phyloP scores from a whole-genome alignment of 2,329 filamentous ascomycete species.

The Nigrospora sphaerica region DNA sequence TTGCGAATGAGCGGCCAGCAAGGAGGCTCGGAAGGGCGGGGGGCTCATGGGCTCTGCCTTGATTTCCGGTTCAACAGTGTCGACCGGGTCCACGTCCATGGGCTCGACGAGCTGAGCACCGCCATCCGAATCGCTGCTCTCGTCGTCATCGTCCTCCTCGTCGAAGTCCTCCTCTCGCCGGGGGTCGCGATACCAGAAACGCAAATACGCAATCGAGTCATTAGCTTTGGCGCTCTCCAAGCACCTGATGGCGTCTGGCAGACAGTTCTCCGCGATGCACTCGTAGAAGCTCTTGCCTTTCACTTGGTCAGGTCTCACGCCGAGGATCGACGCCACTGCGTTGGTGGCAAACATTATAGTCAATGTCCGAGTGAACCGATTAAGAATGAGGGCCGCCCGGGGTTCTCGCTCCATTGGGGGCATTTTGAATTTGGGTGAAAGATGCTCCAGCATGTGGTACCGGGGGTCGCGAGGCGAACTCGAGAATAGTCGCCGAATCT shows the following conservation, averaged over 20 bases:
- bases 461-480: constrained; percentile 76
- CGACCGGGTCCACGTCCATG: constrained; percentile 33
- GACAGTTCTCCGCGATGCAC: constrained; percentile 72
- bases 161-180: constrained; percentile 47
- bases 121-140: constrained; percentile 24
- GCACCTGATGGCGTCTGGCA: constrained; percentile 69
- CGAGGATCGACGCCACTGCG: constrained; percentile 68
- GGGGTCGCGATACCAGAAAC: constrained; percentile 78
- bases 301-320: constrained; percentile 61
- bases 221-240: constrained; percentile 83
- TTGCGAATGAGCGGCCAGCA: not conserved
- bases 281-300: constrained; percentile 79
- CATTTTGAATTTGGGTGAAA: constrained; percentile 72
- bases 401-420: constrained; percentile 64
- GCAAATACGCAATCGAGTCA: constrained; percentile 83
- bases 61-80: constrained; percentile 15
- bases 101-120: constrained; percentile 35
- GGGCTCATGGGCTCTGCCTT: constrained; percentile 26
- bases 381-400: constrained; percentile 76
- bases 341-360: constrained; percentile 83
- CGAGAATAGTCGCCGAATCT: constrained; percentile 72
- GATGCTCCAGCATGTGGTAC: constrained; percentile 82
- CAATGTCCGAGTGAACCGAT: constrained; percentile 75
- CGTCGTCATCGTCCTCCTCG: constrained; percentile 30
- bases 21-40: constrained; percentile 14